These are phyloP conservation scores for Spiraea crenata DNA, from an alignment of 331 rosid species.

Conservation along the genomic window DNA sequence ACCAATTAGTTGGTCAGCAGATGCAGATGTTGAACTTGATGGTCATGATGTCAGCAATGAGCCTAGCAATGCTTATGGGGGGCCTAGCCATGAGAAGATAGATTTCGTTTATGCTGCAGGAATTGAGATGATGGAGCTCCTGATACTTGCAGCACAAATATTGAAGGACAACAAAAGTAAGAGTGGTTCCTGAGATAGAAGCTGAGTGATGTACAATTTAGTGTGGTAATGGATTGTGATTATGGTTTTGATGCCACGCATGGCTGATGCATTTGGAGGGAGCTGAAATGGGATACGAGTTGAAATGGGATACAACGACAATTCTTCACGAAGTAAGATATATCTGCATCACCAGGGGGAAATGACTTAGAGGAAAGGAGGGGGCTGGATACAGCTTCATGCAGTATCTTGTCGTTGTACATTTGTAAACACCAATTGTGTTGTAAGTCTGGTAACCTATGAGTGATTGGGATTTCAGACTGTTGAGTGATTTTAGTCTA, in stretches of 20 bases:
- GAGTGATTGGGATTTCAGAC: not conserved
- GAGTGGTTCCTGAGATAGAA: slow-evolving; percentile 28
- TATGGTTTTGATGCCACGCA: slow-evolving; percentile 3
- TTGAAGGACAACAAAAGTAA: slow-evolving; percentile 43
- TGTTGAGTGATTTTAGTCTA: not conserved
- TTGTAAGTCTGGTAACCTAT: not conserved
- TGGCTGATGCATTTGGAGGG: not conserved
- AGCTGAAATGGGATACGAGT: not conserved
- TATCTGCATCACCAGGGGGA: slow-evolving; percentile 1
- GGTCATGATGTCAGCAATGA: slow-evolving; percentile 35
- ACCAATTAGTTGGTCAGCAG: slow-evolving; percentile 87
- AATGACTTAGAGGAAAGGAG: not conserved
- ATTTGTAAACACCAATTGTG: not conserved
- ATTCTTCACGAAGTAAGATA: not conserved
- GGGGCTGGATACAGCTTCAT: not conserved
- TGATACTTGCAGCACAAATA: slow-evolving; percentile 64
- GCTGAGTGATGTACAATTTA: not conserved
- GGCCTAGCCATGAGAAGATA: slow-evolving; percentile 47
- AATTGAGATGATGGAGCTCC: slow-evolving; percentile 95
- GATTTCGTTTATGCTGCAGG: slow-evolving; percentile 83
- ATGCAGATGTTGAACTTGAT: slow-evolving; percentile 36
- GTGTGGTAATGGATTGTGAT: slow-evolving; percentile 7
- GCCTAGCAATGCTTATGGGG: slow-evolving; percentile 28
- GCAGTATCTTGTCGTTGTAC: not conserved
- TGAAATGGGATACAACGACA: not conserved